A percentile compares a stretch with the other conserved stretches of the same genome.
Conservation (phyloP, 2,329 filamentous ascomycete species). For the Ascochyta clinopodiicola region DNA sequence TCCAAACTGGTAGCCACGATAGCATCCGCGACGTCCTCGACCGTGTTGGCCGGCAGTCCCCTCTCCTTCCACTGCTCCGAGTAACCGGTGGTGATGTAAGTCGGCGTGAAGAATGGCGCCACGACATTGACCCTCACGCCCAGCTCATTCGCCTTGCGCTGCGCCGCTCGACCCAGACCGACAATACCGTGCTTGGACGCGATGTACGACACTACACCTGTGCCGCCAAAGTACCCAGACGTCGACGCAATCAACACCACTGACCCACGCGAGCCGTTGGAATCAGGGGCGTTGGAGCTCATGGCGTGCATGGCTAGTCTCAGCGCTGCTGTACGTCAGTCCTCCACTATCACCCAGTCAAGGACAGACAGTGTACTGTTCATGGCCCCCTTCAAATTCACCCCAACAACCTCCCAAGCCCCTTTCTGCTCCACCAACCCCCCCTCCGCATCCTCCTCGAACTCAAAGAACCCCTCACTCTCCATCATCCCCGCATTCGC, state of each 20-base stretch:
- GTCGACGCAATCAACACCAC: constrained; percentile 52
- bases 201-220: constrained; percentile 53
- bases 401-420: constrained; percentile 41
- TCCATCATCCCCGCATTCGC: constrained; percentile 55
- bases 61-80: constrained; percentile 47
- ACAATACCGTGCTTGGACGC: constrained; percentile 54
- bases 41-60: constrained; percentile 52
- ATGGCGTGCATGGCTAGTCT: constrained; percentile 39
- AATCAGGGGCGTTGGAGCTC: constrained; percentile 42
- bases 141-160: constrained; percentile 43
- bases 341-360: background rate
- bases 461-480: constrained; percentile 39
- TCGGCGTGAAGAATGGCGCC: constrained; percentile 58
- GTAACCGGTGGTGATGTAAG: constrained; percentile 52
- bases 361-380: constrained; percentile 46
- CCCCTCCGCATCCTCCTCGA: constrained; percentile 40
- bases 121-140: constrained; percentile 54
- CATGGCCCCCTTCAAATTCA: constrained; percentile 55
- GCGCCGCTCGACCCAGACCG: constrained; percentile 50
- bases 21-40: constrained; percentile 52
- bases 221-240: constrained; percentile 54
- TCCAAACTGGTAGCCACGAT: constrained; percentile 51
- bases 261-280: constrained; percentile 39
- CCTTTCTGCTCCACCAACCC: constrained; percentile 37
- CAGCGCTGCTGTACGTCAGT: constrained; percentile 25